Evolutionary conservation across 1,139 yeast species (phyloP).

Genomic region (Candida frijolesensis): DNA sequence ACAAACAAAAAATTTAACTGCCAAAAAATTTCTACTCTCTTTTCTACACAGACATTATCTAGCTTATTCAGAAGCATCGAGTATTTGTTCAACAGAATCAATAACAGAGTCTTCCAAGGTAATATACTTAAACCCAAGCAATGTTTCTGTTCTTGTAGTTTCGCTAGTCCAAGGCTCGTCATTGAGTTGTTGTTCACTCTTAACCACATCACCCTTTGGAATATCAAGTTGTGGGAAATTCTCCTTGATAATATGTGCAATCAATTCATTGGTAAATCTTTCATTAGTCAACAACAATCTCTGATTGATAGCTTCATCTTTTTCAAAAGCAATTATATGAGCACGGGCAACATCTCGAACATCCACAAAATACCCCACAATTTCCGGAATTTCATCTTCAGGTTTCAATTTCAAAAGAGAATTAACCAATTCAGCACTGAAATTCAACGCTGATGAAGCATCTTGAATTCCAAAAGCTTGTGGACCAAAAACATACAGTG

Average conservation of each 20-base stretch:
- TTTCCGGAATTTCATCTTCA: slow-evolving; percentile 16
- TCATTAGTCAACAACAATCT: slow-evolving; percentile 36
- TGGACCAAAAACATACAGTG: slow-evolving; percentile 45
- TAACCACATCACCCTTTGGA: slow-evolving; percentile 14
- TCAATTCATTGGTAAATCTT: slow-evolving; percentile 21
- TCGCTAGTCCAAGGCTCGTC: slow-evolving; percentile 19
- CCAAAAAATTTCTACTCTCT: not conserved
- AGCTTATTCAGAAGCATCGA: slow-evolving; percentile 18
- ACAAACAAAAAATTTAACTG: not conserved
- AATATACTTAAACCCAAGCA: slow-evolving; percentile 37
- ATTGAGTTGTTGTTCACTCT: slow-evolving; percentile 6
- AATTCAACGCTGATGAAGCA: slow-evolving; percentile 21
- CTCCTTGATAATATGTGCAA: slow-evolving; percentile 27
- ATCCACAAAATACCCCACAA: slow-evolving; percentile 36
- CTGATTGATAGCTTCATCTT: slow-evolving; percentile 21
- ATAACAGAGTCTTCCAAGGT: slow-evolving; percentile 33
- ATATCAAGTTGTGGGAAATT: slow-evolving; percentile 17
- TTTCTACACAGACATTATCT: not conserved
- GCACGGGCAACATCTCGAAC: slow-evolving; percentile 58
- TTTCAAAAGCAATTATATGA: slow-evolving; percentile 48
- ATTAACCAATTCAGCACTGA: slow-evolving; percentile 36
- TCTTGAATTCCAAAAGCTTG: slow-evolving; percentile 36
- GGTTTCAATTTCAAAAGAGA: slow-evolving; percentile 21
- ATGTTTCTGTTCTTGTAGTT: slow-evolving; percentile 26
- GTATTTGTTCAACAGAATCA: slow-evolving; percentile 44